These are phyloP conservation scores for Letharia columbiana DNA, from an alignment of 495 filamentous ascomycete species.

Conservation along the genomic window DNA sequence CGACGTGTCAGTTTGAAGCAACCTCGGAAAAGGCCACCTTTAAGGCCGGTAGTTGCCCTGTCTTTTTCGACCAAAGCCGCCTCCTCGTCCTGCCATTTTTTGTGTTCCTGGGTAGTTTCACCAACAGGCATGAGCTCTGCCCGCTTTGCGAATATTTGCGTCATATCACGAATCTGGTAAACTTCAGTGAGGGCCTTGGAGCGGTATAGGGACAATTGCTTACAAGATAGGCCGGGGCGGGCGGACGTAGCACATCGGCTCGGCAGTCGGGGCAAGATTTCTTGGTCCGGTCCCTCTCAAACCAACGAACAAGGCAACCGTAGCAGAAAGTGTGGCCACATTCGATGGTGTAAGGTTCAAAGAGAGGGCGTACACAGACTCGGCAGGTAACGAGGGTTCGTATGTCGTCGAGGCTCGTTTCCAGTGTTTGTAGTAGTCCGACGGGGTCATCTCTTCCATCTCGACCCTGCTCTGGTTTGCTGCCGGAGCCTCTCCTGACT, in stretches of 20 bases:
- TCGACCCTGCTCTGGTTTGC: background rate
- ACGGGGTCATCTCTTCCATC: conserved; percentile 8
- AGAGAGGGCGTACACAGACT: conserved; percentile 60
- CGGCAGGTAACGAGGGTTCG: conserved; percentile 51
- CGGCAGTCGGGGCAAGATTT: conserved; percentile 70
- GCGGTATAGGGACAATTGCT: conserved; percentile 19
- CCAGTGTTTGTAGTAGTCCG: conserved; percentile 39
- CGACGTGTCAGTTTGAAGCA: conserved; percentile 41
- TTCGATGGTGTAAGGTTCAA: conserved; percentile 62
- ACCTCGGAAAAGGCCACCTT: conserved; percentile 53
- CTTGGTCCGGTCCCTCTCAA: conserved; percentile 47
- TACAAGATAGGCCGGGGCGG: conserved; percentile 64
- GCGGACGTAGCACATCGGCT: conserved; percentile 47
- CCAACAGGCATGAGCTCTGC: conserved; percentile 55
- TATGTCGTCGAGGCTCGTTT: conserved; percentile 44
- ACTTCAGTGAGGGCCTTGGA: conserved; percentile 18
- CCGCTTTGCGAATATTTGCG: conserved; percentile 54
- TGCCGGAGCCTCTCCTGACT: background rate
- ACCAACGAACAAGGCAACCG: conserved; percentile 59
- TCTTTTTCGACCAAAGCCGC: conserved; percentile 41
- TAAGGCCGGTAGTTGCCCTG: conserved; percentile 40
- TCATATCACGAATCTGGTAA: conserved; percentile 56
- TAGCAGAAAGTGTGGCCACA: conserved; percentile 75
- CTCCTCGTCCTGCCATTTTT: conserved; percentile 51
- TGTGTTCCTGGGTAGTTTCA: conserved; percentile 55